These are phyloP conservation scores for Eremothecium coryli DNA, from an alignment of 1,139 yeast species.

Conservation along the genomic window DNA sequence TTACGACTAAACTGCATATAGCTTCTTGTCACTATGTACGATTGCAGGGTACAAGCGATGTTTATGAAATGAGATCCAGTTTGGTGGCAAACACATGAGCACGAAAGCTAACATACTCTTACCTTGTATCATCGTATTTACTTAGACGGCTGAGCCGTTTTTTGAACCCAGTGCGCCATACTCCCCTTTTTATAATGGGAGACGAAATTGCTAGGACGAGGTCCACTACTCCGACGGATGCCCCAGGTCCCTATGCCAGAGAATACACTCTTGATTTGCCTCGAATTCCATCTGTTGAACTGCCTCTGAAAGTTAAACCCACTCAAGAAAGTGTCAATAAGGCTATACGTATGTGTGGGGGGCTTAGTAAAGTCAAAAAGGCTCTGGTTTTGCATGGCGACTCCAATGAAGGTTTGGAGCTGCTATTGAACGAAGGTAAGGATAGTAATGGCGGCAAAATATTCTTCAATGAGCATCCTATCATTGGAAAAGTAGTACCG, in stretches of 20 bases:
- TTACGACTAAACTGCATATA: too few relatives aligned
- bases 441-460: conserved; percentile 12
- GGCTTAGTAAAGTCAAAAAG: conserved; percentile 38
- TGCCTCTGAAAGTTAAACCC: conserved; percentile 56
- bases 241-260: conserved; percentile 33
- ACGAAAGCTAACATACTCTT: too few relatives aligned
- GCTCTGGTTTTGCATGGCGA: conserved; percentile 36
- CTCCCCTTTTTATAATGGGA: not conserved
- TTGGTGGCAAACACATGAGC: too few relatives aligned
- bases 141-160: too few relatives aligned
- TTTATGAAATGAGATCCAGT: too few relatives aligned
- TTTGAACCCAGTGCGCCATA: too few relatives aligned
- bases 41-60: too few relatives aligned
- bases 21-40: too few relatives aligned
- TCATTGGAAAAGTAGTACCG: conserved; percentile 41
- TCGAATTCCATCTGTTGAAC: conserved; percentile 66
- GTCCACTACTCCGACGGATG: conserved; percentile 5
- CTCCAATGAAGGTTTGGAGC: conserved; percentile 54
- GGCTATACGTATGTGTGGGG: conserved; percentile 76
- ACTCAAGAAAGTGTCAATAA: conserved; percentile 40
- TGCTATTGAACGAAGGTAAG: conserved; percentile 33
- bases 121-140: too few relatives aligned
- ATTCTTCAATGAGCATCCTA: conserved; percentile 62
- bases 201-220: conserved; percentile 2
- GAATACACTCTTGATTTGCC: conserved; percentile 61